Conservation (phyloP, 192 early-diverging fungal species). For the Entrophospora sp. region DNA sequence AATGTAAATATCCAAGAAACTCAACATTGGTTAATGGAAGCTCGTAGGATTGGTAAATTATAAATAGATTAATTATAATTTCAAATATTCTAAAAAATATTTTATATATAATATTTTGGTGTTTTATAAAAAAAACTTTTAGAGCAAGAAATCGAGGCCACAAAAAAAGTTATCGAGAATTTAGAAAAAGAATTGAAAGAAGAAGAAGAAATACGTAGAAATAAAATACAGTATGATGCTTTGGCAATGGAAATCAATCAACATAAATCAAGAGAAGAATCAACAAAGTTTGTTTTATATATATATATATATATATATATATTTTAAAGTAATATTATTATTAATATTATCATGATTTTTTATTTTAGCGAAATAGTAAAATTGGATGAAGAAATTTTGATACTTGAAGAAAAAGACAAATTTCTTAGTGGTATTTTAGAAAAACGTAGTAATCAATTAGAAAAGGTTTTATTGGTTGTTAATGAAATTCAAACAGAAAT, state of each 20-base stretch:
- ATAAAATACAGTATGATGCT: conserved; percentile 1
- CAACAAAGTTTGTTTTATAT: neutral
- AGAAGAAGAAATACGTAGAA: conserved; percentile 8
- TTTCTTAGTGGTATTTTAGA: neutral
- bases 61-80: neutral
- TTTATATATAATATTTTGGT: neutral
- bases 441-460: neutral
- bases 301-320: neutral
- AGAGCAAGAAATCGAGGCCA: neutral
- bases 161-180: neutral
- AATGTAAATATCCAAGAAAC: conserved; percentile 5
- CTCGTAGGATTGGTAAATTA: neutral
- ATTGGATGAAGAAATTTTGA: conserved; percentile 3
- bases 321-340: neutral
- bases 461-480: conserved; percentile 1
- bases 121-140: too few species aligned
- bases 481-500: neutral
- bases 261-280: conserved; percentile 5
- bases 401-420: conserved; percentile 6
- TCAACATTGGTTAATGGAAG: conserved; percentile 4
- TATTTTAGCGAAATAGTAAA: neutral
- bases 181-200: neutral
- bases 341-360: neutral
- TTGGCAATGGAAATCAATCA: neutral
- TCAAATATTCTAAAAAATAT: neutral